Evolutionary conservation across 805 yeast species (phyloP), one percentile per base, ranked within the genome.

Genomic region (Metschnikowia sp.): DNA sequence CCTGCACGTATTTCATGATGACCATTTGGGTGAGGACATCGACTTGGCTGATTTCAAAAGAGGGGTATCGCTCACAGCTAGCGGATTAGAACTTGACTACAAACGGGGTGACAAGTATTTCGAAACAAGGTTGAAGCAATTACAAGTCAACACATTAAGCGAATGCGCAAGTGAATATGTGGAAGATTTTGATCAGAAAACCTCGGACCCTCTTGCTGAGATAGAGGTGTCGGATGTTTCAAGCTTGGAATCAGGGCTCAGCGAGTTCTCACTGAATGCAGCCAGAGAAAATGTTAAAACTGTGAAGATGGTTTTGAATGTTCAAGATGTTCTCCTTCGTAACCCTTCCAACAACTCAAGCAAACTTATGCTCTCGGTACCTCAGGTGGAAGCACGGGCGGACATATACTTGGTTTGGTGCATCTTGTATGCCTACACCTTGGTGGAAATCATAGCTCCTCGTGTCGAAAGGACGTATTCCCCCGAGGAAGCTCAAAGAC

Each of bases 371-470:
- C 55, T 72, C 28, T 45, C 51, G 9, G 54, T 70, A 4, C 73
- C 74, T 0, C 74, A 68, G 44, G 42, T 70, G 3, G 73, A 71
- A 36, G 74, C 69, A 5, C 55, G 74, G 8, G 42, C 68, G 8
- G 76, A 72, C 51, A 64, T 66, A 36, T 72, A 72, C 49, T 62
- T 73, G 40, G 58, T 69, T 4, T 73, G 77, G 76, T 72, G 76
- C 53, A 47, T 58, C 5, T 52, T 70, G 34, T 73, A 73, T 48
- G 76, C 76, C 8, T 45, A 50, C n/a, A 62, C 68, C 1, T 55
- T 72, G 44, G 38, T 72, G 8, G 54, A 62, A 41, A 56, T 56
- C 40, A 67, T 69, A 48, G 61, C 66, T 2, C 76, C 76, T 1
- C 62, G 63, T 3, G 63, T 64, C 2, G 54, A 57, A 37, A 54